Evolutionary conservation across 169 alveolate species (phyloP), one percentile per base, ranked within the genome.

Genomic region (Plasmodium relictum): DNA sequence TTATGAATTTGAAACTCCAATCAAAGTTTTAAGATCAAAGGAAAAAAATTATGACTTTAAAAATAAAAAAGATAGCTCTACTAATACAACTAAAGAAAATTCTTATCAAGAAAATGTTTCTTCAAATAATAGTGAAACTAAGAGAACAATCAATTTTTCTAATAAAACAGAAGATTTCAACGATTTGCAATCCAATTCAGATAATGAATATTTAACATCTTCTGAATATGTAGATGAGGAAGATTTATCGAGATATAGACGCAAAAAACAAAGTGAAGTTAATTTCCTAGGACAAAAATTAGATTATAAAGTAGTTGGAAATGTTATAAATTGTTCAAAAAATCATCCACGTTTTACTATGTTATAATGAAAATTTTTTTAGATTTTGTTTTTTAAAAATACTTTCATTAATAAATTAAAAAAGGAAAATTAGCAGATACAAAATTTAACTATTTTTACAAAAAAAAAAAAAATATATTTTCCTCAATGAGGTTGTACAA

Each of bases 121-220:
- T 14, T 76, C 89, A 6, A 76, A 76, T 76, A 76, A 76, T 31
- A 65, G 83, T 59, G 90, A 66, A 80, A 80, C 73, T 18, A 80
- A 80, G 58, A 39, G 83, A 16, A 80, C 73, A 24, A 62, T 80
- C 5, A 65, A 80, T 48, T 65, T 52, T 54, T 80, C 90, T 5
- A 80, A 65, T 18, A 80, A 80, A 59, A 66, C 90, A 4, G 83
- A 66, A 6, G 90, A 80, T 80, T 80, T 80, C 41, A 80, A 80
- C 16, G 85, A 80, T 59, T 45, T 66, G 20, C 69, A 54, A 41
- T 80, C 16, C 45, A 80, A 52, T 37, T 65, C 90, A n/a, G 90
- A 80, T 0, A 66, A 80, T 45, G 90, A 80, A 50, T 66, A 44
- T 44, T 54, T 80, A 70, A 52, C 90, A 0, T 80, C 83, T 42